Evolutionary conservation across 345 rosid genomes (phyloP).

Genomic region (Eutrema heterophyllum): DNA sequence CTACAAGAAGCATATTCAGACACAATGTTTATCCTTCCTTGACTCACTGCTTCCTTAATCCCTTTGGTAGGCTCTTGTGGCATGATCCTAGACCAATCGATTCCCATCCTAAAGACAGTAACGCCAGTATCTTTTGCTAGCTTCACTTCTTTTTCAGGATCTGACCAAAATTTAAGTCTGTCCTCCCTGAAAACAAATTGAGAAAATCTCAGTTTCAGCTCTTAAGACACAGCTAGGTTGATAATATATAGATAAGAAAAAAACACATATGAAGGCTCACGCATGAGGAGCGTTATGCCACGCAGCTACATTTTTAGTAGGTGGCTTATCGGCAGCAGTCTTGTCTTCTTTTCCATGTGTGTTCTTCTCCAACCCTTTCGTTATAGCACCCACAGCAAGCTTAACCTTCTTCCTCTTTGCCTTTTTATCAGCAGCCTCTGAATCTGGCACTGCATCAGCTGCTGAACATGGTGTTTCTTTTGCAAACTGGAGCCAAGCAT

Average conservation of each 20-base stretch:
- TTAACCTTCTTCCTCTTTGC: slow-evolving; percentile 39
- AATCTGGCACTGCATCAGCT: slow-evolving; percentile 41
- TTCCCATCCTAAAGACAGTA: slow-evolving; percentile 83
- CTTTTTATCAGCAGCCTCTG: slow-evolving; percentile 50
- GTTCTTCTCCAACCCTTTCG: slow-evolving; percentile 64
- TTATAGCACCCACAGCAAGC: slow-evolving; percentile 87
- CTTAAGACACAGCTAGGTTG: not conserved
- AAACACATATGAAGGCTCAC: slow-evolving; percentile 41
- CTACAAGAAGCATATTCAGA: slow-evolving; percentile 15
- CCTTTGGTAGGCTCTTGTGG: slow-evolving; percentile 80
- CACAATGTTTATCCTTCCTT: slow-evolving; percentile 13
- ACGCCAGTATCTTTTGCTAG: slow-evolving; percentile 85
- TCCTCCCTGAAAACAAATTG: slow-evolving; percentile 60
- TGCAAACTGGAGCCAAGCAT: slow-evolving; percentile 94
- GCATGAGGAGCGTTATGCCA: slow-evolving; percentile 91
- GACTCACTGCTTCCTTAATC: slow-evolving; percentile 57
- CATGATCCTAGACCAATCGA: slow-evolving; percentile 91
- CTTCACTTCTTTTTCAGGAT: slow-evolving; percentile 84
- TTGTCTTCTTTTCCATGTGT: slow-evolving; percentile 35
- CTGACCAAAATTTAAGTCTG: slow-evolving; percentile 93
- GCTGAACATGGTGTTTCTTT: slow-evolving; percentile 47
- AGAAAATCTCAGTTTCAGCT: slow-evolving; percentile 19
- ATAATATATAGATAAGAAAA: not conserved
- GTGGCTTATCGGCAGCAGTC: slow-evolving; percentile 28
- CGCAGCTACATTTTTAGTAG: slow-evolving; percentile 79